A percentile compares a stretch with the other conserved stretches of the same genome.
Conservation (phyloP, 176 grass and related monocot genomes). For the Oryza longistaminata region DNA sequence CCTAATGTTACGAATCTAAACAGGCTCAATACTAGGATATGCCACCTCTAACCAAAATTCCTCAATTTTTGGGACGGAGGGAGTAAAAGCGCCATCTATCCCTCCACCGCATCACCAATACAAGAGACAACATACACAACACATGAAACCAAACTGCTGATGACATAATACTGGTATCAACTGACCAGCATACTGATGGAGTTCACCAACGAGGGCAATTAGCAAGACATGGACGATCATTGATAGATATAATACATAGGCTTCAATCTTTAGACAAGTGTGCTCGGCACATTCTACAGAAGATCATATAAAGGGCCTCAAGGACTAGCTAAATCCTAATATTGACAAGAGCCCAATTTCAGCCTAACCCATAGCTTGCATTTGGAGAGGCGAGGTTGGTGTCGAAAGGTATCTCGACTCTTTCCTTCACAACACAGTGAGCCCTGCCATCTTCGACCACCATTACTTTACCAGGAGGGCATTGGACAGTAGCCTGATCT, state of each 20-base stretch:
- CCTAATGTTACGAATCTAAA: too few species aligned
- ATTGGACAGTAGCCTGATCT: constrained; percentile 12
- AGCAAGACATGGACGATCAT: background rate
- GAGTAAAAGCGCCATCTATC: background rate
- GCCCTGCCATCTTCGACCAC: constrained; percentile 59
- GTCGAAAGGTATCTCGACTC: constrained; percentile 72
- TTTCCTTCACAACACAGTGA: constrained; percentile 76
- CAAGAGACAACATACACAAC: background rate
- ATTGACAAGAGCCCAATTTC: constrained; percentile 32
- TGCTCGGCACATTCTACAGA: background rate
- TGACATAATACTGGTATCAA: background rate
- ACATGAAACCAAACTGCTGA: background rate
- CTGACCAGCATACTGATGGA: background rate
- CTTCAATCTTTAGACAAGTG: background rate
- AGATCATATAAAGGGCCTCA: background rate
- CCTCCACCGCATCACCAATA: background rate
- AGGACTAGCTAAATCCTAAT: constrained; percentile 30
- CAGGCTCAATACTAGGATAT: too few species aligned
- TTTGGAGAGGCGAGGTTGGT: constrained; percentile 48
- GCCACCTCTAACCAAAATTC: too few species aligned
- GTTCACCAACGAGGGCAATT: background rate
- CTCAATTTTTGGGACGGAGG: too few species aligned
- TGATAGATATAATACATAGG: background rate
- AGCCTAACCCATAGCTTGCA: constrained; percentile 80
- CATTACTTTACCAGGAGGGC: constrained; percentile 67